Evolutionary conservation across 805 yeast species (phyloP), one percentile per base, ranked within the genome.

Genomic region (Starmerella riodocensis): DNA sequence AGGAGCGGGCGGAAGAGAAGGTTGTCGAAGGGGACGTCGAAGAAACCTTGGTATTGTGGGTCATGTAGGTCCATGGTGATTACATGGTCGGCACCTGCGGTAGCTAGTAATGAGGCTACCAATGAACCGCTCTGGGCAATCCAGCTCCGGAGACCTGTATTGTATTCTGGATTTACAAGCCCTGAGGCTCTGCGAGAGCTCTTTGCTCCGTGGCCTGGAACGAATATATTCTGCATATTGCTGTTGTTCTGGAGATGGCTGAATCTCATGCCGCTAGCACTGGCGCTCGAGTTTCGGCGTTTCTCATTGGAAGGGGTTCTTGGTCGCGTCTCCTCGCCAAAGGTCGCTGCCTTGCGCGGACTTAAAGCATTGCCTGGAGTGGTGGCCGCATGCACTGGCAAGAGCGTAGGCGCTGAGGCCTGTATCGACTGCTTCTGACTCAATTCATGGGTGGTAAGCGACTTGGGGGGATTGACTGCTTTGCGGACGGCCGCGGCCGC

Each of bases 51-150:
- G 61, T 84, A 91, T 60, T 91, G 98, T 1, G 97, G 85, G 55
- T 91, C 98, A 58, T 91, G 99, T 42, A 91, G 66, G 56, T 91
- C 99, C 96, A 91, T 86, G 2, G 99, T 91, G 48, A 91, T 85
- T 41, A 86, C 76, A 54, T 93, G 91, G 60, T 91, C 94, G 1
- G 97, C 95, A 29, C 98, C 98, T 0, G 97, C 91, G 2, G 88
- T 73, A 3, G 84, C 80, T 47, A 91, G 64, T 45, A 91, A 63
- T 51, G 84, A 79, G 28, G 97, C 96, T 48, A 91, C 73, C 45
- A 91, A 65, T 2, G 94, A 85, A 11, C 98, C 98, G 26, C 86
- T 76, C 61, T 86, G 97, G 1, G 95, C 91, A 26, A 86, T 78
- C 97, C 98, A 91, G 50, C 84, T 78, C 55, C 82, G 83, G 61